phyloP scores from a whole-genome alignment of 495 filamentous ascomycete genomes.

The Lasiosphaeris hirsuta region DNA sequence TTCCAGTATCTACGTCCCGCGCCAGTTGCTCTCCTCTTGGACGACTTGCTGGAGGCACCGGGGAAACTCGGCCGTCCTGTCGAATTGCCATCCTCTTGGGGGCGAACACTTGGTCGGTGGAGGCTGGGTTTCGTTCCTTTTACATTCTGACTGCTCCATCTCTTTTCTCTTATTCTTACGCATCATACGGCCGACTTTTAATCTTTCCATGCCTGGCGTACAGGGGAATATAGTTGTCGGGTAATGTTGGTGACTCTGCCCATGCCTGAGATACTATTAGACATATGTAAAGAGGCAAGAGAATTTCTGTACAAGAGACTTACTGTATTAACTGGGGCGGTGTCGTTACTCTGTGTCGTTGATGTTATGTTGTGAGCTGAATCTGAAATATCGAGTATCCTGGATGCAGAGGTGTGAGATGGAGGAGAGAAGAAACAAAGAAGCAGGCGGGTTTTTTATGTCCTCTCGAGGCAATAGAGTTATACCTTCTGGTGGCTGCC shows the following conservation, averaged over 20 bases:
- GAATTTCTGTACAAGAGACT: slow-evolving; percentile 3
- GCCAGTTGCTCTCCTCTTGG: slow-evolving; percentile 21
- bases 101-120: slow-evolving; percentile 4
- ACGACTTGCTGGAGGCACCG: slow-evolving; percentile 11
- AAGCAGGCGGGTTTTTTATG: not conserved
- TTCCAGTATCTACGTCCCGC: slow-evolving; percentile 16
- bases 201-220: slow-evolving; percentile 11
- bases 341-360: not conserved
- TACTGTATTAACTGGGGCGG: slow-evolving; percentile 1
- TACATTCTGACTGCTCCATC: not conserved
- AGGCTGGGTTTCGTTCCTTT: slow-evolving; percentile 3
- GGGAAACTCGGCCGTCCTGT: slow-evolving; percentile 15
- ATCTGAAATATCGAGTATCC: slow-evolving; percentile 9
- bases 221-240: slow-evolving; percentile 6
- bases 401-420: slow-evolving; percentile 9
- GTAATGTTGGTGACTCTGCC: slow-evolving; percentile 3
- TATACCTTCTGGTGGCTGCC: no score
- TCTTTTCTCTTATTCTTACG: slow-evolving; percentile 10
- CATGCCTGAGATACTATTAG: slow-evolving; percentile 8
- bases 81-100: slow-evolving; percentile 12
- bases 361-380: slow-evolving; percentile 3
- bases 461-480: not conserved
- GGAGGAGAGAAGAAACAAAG: slow-evolving; percentile 3
- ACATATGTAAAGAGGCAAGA: slow-evolving; percentile 8
- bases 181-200: slow-evolving; percentile 10